Conservation (phyloP, 2,329 filamentous ascomycete species). For the Ceratocystiopsis sp. region DNA sequence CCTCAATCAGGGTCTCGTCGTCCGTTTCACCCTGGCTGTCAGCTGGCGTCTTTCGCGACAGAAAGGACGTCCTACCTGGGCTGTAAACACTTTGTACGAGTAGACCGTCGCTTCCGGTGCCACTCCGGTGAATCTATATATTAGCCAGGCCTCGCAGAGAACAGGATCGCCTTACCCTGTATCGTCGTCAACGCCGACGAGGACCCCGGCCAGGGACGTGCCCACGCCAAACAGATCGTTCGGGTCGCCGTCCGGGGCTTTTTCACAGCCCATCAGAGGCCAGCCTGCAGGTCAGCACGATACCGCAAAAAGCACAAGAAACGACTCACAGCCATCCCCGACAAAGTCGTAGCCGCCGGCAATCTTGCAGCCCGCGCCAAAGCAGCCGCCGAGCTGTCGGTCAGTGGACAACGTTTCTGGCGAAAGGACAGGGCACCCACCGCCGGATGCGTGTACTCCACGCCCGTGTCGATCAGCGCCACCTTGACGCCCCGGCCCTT, state of each 20-base stretch:
- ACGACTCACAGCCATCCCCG: conserved; percentile 4
- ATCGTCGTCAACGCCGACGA: neutral
- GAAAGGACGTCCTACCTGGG: too few relatives aligned
- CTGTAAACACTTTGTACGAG: conserved; percentile 12
- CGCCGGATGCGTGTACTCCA: conserved; percentile 10
- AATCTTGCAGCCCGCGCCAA: conserved; percentile 8
- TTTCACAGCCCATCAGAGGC: neutral
- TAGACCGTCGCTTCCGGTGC: conserved; percentile 12
- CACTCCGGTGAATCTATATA: conserved; percentile 9
- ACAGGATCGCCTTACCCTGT: neutral
- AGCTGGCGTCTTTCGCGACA: conserved; percentile 5
- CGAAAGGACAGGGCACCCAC: neutral
- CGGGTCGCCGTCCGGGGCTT: neutral
- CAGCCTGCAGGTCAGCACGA: neutral
- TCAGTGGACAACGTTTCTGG: too few relatives aligned
- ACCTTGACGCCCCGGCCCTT: conserved; percentile 9
- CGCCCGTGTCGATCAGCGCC: conserved; percentile 11
- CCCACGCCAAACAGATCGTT: conserved; percentile 1
- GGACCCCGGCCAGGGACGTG: conserved; percentile 1
- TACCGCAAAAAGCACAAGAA: too few relatives aligned
- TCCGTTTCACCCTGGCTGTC: conserved; percentile 8
- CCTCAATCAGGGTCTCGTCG: conserved; percentile 18
- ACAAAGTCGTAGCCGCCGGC: conserved; percentile 8
- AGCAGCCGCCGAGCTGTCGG: conserved; percentile 6
- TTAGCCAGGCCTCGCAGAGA: neutral